A percentile compares a stretch with the other conserved stretches of the same genome.
phyloP scores from a whole-genome alignment of 768 basidiomycete species.

The Hebeloma cylindrosporum region DNA sequence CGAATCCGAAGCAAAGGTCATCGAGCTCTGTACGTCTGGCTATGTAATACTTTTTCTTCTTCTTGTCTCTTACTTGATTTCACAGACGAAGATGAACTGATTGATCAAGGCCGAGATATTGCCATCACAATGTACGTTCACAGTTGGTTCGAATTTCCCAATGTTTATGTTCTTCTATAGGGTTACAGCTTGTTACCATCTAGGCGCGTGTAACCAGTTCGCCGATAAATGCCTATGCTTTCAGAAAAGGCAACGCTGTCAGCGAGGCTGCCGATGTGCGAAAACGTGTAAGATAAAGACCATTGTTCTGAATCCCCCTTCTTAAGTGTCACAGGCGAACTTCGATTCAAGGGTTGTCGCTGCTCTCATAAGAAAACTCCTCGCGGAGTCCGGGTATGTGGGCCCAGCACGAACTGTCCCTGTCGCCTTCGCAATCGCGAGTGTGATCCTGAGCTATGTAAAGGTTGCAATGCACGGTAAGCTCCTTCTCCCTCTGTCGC shows the following conservation, averaged over 20 bases:
- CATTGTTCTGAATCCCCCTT: slow-evolving; percentile 10
- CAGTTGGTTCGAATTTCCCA: background rate
- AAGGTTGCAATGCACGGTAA: slow-evolving; percentile 42
- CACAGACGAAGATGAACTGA: slow-evolving; percentile 4
- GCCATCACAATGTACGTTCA: background rate
- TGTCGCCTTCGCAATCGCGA: slow-evolving; percentile 40
- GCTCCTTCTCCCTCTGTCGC: background rate
- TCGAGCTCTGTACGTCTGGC: slow-evolving; percentile 8
- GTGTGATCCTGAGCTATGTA: slow-evolving; percentile 55
- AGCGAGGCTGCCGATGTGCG: slow-evolving; percentile 48
- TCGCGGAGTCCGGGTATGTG: slow-evolving; percentile 18
- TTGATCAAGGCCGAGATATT: background rate
- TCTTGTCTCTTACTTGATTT: no score
- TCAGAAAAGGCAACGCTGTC: slow-evolving; percentile 39
- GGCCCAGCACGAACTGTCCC: slow-evolving; percentile 27
- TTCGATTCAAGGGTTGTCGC: slow-evolving; percentile 43
- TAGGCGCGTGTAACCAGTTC: slow-evolving; percentile 43
- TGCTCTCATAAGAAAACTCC: slow-evolving; percentile 22
- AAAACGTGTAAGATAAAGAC: slow-evolving; percentile 33
- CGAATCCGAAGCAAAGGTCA: no score
- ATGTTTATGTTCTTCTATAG: slow-evolving; percentile 17
- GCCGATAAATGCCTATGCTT: slow-evolving; percentile 41
- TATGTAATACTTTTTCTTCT: background rate
- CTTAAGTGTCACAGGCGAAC: slow-evolving; percentile 34
- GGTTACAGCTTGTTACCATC: slow-evolving; percentile 42